A percentile compares a stretch with the other conserved stretches of the same genome.
Evolutionary conservation across 2,329 filamentous ascomycete species (phyloP).

Genomic region (Tolypocladium cylindrosporum): DNA sequence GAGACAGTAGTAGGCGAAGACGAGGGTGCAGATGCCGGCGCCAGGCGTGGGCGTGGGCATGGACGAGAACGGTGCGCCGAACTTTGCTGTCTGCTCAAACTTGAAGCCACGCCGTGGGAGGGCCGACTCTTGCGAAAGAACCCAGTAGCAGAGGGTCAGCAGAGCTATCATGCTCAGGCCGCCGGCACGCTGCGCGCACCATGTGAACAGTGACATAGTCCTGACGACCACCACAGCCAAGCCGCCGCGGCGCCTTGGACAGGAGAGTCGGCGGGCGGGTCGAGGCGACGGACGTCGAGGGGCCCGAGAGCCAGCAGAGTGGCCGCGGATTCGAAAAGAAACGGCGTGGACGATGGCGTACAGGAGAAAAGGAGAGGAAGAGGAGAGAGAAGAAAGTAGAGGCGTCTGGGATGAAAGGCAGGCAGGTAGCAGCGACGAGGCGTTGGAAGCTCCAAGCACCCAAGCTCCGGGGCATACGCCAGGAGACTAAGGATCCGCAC

Average conservation of each 20-base stretch:
- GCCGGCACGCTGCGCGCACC: slow-evolving; percentile 43
- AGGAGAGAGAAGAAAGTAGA: not conserved
- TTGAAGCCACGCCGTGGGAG: slow-evolving; percentile 32
- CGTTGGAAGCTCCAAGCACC: not conserved
- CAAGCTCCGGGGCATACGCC: not conserved
- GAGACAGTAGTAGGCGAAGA: slow-evolving; percentile 56
- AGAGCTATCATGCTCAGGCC: slow-evolving; percentile 44
- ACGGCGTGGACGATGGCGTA: not conserved
- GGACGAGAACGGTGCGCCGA: slow-evolving; percentile 18
- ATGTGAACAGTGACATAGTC: slow-evolving; percentile 42
- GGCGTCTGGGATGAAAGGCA: not conserved
- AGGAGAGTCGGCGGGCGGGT: not conserved
- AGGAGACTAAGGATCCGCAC: not conserved
- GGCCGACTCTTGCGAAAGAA: slow-evolving; percentile 40
- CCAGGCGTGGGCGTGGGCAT: slow-evolving; percentile 19
- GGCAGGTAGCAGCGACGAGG: slow-evolving; percentile 1
- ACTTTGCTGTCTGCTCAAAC: slow-evolving; percentile 28
- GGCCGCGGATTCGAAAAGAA: not conserved
- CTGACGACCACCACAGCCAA: not conserved
- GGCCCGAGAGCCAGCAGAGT: not conserved
- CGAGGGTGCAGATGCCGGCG: slow-evolving; percentile 37
- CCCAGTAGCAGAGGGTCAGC: slow-evolving; percentile 41
- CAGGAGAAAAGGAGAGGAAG: not conserved
- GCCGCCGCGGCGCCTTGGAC: not conserved
- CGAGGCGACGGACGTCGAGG: not conserved